These are phyloP conservation scores for Boletus rubroflammeus DNA, from an alignment of 768 basidiomycete species.

Conservation along the genomic window DNA sequence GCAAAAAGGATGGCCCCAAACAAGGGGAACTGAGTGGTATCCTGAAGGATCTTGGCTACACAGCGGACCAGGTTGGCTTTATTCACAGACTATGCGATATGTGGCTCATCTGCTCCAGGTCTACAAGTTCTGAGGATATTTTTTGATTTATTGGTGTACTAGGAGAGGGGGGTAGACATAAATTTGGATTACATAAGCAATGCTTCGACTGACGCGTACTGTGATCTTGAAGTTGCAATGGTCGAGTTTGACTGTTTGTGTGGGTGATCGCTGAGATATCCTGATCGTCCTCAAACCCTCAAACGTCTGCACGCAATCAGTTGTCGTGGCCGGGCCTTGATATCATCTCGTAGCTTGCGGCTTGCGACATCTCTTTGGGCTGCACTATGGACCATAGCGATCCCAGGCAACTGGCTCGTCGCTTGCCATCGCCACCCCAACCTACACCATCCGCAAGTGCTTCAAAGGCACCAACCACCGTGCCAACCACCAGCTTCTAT, in stretches of 20 bases:
- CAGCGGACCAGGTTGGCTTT: constrained; percentile 68
- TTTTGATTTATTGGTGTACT: not conserved
- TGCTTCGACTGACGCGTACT: constrained; percentile 23
- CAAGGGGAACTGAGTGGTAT: constrained; percentile 81
- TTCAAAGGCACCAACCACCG: constrained; percentile 21
- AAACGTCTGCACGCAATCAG: too few species aligned
- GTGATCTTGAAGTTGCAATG: constrained; percentile 21
- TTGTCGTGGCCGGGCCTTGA: constrained; percentile 6
- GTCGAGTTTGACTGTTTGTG: not conserved
- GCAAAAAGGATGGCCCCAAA: constrained; percentile 83
- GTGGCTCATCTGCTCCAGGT: constrained; percentile 27
- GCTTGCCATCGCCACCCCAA: constrained; percentile 39
- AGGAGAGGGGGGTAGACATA: constrained; percentile 1
- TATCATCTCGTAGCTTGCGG: constrained; percentile 2
- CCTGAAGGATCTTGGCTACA: constrained; percentile 87
- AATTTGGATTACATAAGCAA: constrained; percentile 29
- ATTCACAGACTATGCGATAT: not conserved
- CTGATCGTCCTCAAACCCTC: constrained; percentile 6
- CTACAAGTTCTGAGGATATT: constrained; percentile 37
- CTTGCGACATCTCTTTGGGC: constrained; percentile 1
- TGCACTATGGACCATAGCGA: constrained; percentile 48
- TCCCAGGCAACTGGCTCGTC: constrained; percentile 33
- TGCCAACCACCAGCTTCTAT: constrained; percentile 29
- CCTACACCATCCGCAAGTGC: constrained; percentile 38
- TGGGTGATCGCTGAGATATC: constrained; percentile 19